phyloP scores from a whole-genome alignment of 139 green algal genomes.

The Asterochloris erici region DNA sequence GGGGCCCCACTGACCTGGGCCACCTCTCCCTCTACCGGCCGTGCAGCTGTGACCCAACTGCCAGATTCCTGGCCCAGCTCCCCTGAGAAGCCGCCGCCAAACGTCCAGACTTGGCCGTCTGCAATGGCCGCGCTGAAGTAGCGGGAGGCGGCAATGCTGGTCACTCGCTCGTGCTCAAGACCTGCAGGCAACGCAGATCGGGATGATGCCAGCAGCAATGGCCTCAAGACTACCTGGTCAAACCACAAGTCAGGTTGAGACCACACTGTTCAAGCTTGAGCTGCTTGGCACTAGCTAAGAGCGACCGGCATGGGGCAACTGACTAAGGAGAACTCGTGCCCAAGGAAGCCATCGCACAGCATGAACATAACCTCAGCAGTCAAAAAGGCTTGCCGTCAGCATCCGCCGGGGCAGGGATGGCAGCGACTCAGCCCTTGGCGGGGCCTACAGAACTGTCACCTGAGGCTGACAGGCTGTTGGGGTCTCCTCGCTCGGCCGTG shows the following conservation, averaged over 20 bases:
- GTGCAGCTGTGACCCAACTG: conserved; percentile 37
- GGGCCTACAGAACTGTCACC: background rate
- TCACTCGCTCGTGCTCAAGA: conserved; percentile 26
- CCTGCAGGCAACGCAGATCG: background rate
- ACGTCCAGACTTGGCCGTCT: conserved; percentile 55
- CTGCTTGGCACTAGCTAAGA: no score
- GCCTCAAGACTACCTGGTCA: no score
- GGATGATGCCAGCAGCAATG: no score
- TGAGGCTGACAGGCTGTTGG: background rate
- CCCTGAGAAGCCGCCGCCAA: conserved; percentile 59
- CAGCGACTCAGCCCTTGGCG: no score
- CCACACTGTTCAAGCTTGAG: no score
- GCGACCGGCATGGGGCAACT: no score
- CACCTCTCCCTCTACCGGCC: conserved; percentile 23
- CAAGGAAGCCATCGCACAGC: no score
- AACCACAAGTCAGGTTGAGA: no score
- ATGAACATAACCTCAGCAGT: no score
- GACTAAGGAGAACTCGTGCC: no score
- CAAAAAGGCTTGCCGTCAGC: no score
- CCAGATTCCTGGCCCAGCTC: conserved; percentile 33
- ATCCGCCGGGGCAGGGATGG: no score
- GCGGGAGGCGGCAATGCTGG: conserved; percentile 33
- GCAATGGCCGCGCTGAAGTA: conserved; percentile 48
- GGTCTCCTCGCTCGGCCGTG: background rate
- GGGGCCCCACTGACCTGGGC: conserved; percentile 16